Conservation (phyloP, 108 stramenopile genomes). For the Seminavis robusta region DNA sequence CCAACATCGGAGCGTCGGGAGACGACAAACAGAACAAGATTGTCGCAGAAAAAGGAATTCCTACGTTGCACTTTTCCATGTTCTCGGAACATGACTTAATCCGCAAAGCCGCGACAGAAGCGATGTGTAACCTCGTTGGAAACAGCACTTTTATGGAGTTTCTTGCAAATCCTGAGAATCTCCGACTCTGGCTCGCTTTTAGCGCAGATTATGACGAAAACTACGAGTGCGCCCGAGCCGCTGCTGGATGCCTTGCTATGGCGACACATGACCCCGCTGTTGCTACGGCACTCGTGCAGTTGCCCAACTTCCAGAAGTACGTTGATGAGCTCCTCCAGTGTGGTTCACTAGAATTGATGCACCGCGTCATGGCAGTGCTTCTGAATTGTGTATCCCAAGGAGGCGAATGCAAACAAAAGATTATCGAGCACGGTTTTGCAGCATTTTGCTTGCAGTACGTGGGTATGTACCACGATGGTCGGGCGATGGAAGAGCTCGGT, state of each 20-base stretch:
- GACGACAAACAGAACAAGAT: conserved; percentile 87
- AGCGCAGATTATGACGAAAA: conserved; percentile 66
- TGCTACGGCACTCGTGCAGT: conserved; percentile 43
- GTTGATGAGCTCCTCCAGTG: conserved; percentile 56
- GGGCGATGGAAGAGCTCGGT: conserved; percentile 49
- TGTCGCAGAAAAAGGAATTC: conserved; percentile 79
- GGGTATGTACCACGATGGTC: conserved; percentile 56
- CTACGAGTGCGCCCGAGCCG: conserved; percentile 78
- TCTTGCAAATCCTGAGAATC: conserved; percentile 67
- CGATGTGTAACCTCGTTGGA: conserved; percentile 87
- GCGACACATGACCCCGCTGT: conserved; percentile 56
- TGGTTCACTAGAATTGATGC: conserved; percentile 83
- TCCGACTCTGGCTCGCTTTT: conserved; percentile 90
- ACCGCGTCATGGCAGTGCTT: conserved; percentile 65
- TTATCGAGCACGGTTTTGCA: conserved; percentile 50
- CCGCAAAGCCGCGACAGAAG: conserved; percentile 93
- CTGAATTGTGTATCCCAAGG: conserved; percentile 63
- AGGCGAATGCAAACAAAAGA: conserved; percentile 41
- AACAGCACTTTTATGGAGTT: conserved; percentile 74
- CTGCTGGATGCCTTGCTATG: conserved; percentile 88
- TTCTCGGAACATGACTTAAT: conserved; percentile 95
- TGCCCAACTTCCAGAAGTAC: conserved; percentile 49
- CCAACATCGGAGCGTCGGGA: conserved; percentile 88
- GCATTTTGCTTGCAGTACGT: conserved; percentile 74
- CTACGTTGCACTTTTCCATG: conserved; percentile 82